These are phyloP conservation scores for Beauveria caledonica DNA, from an alignment of 2,329 filamentous ascomycete genomes.

Conservation along the genomic window DNA sequence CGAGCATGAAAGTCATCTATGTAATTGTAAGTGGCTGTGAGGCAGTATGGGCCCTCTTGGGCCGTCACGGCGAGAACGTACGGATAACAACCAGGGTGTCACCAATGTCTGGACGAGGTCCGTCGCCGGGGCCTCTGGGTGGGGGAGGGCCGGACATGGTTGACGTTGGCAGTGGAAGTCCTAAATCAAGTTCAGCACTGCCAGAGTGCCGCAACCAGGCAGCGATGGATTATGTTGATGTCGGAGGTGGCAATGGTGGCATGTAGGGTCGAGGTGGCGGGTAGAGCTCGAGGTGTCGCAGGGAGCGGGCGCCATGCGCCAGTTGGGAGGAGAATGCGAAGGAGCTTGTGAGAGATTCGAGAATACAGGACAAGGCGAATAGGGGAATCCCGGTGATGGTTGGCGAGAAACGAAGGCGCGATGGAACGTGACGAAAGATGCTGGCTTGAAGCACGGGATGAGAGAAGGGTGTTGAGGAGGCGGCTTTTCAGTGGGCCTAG, in stretches of 20 bases:
- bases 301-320: slow-evolving; percentile 5
- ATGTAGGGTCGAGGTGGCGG: slow-evolving; percentile 3
- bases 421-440: slow-evolving; percentile 1
- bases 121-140: slow-evolving; percentile 29
- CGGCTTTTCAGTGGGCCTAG: slow-evolving; percentile 3
- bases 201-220: slow-evolving; percentile 4
- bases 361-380: neutral
- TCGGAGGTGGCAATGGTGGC: neutral
- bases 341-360: neutral
- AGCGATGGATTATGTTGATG: slow-evolving; percentile 5
- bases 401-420: neutral
- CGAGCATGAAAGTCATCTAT: slow-evolving; percentile 86
- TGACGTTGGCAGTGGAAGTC: neutral
- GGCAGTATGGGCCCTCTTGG: neutral
- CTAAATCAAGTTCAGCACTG: neutral
- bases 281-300: neutral
- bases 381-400: neutral
- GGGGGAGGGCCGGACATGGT: slow-evolving; percentile 29
- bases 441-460: neutral
- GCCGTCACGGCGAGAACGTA: slow-evolving; percentile 34
- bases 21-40: neutral
- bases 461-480: slow-evolving; percentile 5
- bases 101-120: slow-evolving; percentile 50
- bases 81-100: slow-evolving; percentile 64
- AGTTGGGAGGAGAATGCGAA: neutral